Base-by-base conservation (phyloP, 805 yeast genomes). In the Zygoascus bituminiphila region DNA sequence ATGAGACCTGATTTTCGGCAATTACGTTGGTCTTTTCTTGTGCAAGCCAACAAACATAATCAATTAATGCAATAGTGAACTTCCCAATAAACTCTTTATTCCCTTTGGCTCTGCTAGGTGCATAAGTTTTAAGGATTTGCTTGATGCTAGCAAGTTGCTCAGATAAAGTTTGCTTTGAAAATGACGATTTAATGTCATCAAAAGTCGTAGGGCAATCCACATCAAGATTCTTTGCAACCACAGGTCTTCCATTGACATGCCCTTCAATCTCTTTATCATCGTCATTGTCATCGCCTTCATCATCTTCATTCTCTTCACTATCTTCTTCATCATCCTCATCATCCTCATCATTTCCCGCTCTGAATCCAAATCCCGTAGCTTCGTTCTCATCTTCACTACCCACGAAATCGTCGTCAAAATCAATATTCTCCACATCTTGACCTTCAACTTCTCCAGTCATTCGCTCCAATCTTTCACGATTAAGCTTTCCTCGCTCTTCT, bases 71-170 rank as follows among this genome's bases (percentile, higher is more conserved):
- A 2, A 76, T 72, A 1, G 84, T 75, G 58, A 89, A 83, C 2
- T 55, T 60, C 21, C 82, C 84, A 54, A 85, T 66, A 58, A 76
- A 81, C 51, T 80, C 84, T 60, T 86, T 88, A 63, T 91, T 88
- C 2, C 95, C 97, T 48, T 72, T 76, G 2, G 85, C 88, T 46
- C 85, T 70, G 53, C 82, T 79, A 12, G 97, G 95, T 53, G 84
- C 87, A 64, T 82, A 79, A 0, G 70, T 61, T 45, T 73, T 73
- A 49, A 85, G 66, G 38, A 88, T 74, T 49, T 75, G 73, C 45
- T 76, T 74, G 23, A 86, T 71, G 40, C 56, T 53, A 9, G 47
- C 40, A 5, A 54, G 51, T 40, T 72, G 79, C 5, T 70, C 66
- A 51, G 82, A 82, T 51, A 77, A 70, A 58, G 76, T 72, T 26